These are phyloP conservation scores for Xylariaceae sp. DNA, from an alignment of 2,329 filamentous ascomycete genomes.

Conservation along the genomic window DNA sequence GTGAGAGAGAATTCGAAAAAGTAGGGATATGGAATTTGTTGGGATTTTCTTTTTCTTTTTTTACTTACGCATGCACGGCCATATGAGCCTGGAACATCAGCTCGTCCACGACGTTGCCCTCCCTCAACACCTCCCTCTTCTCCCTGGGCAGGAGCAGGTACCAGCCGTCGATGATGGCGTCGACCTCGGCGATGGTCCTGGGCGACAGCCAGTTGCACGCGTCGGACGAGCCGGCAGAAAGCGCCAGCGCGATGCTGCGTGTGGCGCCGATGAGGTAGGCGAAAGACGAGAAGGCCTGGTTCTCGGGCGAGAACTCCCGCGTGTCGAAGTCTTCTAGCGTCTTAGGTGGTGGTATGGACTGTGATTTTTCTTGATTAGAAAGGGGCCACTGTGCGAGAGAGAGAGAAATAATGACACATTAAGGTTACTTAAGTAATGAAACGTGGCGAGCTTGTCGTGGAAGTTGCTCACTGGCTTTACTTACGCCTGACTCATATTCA, in stretches of 20 bases:
- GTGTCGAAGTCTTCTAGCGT: conserved; percentile 17
- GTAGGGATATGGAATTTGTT: too few species aligned
- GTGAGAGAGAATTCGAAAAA: too few species aligned
- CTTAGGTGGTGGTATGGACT: conserved; percentile 18
- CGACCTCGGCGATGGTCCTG: conserved; percentile 16
- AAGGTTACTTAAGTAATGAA: too few species aligned
- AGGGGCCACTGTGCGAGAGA: too few species aligned
- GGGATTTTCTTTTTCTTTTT: too few species aligned
- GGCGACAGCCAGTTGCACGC: conserved; percentile 14
- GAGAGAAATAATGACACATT: too few species aligned
- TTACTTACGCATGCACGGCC: conserved; percentile 19
- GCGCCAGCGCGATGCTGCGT: conserved; percentile 14
- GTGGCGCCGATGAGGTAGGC: conserved; percentile 20
- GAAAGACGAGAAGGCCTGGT: conserved; percentile 16
- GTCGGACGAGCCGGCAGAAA: conserved; percentile 15
- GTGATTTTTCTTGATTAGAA: too few species aligned
- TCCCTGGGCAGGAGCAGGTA: conserved; percentile 15
- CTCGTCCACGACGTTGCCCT: conserved; percentile 17
- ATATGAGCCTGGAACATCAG: conserved; percentile 21
- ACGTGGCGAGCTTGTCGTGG: too few species aligned
- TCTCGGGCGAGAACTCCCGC: conserved; percentile 15
- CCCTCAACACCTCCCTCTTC: conserved; percentile 15
- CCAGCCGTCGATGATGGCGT: conserved; percentile 19
- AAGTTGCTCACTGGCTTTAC: too few species aligned
- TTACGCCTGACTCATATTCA: conserved; percentile 18